Evolutionary conservation across 1,284 basidiomycete species (phyloP), one percentile per base, ranked within the genome.

Genomic region (Cryptococcus depauperatus): DNA sequence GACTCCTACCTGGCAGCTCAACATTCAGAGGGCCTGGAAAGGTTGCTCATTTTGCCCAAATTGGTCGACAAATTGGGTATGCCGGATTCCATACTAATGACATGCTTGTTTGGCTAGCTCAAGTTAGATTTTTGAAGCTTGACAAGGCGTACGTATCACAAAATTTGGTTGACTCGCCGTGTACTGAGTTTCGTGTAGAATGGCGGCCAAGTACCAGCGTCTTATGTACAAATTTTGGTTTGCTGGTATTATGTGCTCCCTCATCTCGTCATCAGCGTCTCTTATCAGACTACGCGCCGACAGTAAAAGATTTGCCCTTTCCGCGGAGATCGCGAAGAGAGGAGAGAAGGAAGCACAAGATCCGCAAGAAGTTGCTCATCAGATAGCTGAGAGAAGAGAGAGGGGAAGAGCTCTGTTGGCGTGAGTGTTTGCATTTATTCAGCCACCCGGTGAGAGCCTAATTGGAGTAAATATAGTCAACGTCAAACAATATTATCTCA

Each of bases 191-290:
- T 18, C 32, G 19, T 5, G n/a, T 33, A 11, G n/a, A 11, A n/a
- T n/a, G n/a, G n/a, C n/a, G n/a, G n/a, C n/a, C n/a, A n/a, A n/a
- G 55, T 74, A 91, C 43, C 73, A 78, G 52, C 84, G 81, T 66
- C 76, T 80, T 29, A 83, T 90, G 4, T 85, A 85, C 65, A 80
- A 84, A 43, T 85, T 91, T 72, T 99, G 93, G 93, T 75, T 96
- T 35, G 76, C 82, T 9, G 95, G 92, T 3, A 89, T 96, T 54
- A 52, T 82, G 26, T 80, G 87, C 59, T 88, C 84, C 60, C 75
- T 91, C 35, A 69, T 77, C 65, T 82, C 33, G 61, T 85, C 61
- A 14, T 41, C 53, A 3, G 57, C 71, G 1, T 65, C 66, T 9
- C 57, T 72, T 34, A 57, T 68, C 51, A 67, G 66, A 47, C 61